Conservation (phyloP, 164 flowering plant genomes). For the Euptelea pleiosperma region DNA sequence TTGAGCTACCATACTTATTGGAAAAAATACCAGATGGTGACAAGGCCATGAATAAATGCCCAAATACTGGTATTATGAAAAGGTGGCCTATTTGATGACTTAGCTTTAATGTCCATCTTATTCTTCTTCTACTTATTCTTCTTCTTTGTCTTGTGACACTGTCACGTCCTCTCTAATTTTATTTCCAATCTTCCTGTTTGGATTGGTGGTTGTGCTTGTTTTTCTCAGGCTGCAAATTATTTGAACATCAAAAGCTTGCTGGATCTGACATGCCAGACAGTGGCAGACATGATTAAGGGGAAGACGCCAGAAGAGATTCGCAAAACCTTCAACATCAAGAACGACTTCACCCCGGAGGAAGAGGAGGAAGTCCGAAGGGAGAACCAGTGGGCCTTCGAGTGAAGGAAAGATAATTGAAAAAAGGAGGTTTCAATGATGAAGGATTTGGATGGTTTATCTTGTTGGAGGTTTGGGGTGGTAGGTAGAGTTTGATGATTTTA, state of each 20-base stretch:
- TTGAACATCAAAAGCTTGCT: conserved; percentile 60
- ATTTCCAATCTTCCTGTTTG: background rate
- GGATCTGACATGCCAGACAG: conserved; percentile 71
- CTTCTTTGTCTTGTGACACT: background rate
- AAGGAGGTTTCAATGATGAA: too few relatives aligned
- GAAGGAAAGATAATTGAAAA: too few relatives aligned
- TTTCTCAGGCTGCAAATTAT: conserved; percentile 59
- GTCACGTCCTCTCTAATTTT: background rate
- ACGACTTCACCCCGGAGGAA: conserved; percentile 70
- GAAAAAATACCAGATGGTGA: too few relatives aligned
- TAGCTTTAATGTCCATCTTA: too few relatives aligned
- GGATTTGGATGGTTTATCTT: too few relatives aligned
- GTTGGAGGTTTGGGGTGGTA: too few relatives aligned
- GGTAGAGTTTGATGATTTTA: too few relatives aligned
- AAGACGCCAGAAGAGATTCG: conserved; percentile 68
- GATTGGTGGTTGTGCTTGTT: background rate
- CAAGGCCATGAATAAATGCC: too few relatives aligned
- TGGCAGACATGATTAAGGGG: conserved; percentile 74
- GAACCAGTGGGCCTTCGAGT: conserved; percentile 77
- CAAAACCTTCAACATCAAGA: conserved; percentile 61
- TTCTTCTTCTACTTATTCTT: too few relatives aligned
- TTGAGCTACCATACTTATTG: too few relatives aligned
- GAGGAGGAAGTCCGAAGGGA: conserved; percentile 77
- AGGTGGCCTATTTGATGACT: too few relatives aligned
- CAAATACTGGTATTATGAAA: too few relatives aligned